Evolutionary conservation across 2,329 filamentous ascomycete species (phyloP), one percentile per base, ranked within the genome.

Genomic region (Aurifilum marmelostoma): DNA sequence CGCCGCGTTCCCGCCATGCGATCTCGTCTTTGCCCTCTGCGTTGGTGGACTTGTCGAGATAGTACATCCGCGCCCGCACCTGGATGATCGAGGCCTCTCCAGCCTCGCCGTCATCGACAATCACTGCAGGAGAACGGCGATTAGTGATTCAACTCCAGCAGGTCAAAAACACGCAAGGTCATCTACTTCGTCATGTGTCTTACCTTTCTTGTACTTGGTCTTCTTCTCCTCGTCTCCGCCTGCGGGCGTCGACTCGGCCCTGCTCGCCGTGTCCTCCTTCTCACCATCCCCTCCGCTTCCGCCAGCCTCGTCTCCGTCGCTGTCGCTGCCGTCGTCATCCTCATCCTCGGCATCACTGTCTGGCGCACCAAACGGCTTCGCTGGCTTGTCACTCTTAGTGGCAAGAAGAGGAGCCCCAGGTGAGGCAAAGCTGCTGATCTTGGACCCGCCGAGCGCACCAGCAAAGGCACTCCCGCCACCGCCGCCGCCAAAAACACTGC

Each of bases 1-100:
- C 86, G 16, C 94, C 94, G 65, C 94, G 89, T 80, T 98, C 95
- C 79, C 95, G 95, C 95, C 95, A 98, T 61, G 89, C 89, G 67
- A 87, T 87, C 60, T 85, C 85, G 47, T 84, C 84, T 21, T 69
- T 67, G 32, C 69, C 69, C 21, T 71, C 70, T 34, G 52, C 66
- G 34, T 58, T 63, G 56, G 65, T 56, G 8, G 63, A 56, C 72
- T 88, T 88, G 72, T 91, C 89, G 75, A 96, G 91, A 69, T 91
- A 87, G 81, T 93, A 98, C 69, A 98, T 87, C 79, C 97, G 97
- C 27, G 93, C 91, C 72, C 94, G 90, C 69, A 91, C 89, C 59
- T 89, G 87, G 76, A 95, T 87, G 63, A 93, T 81, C 1, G 92
- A 95, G 27, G 85, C 84, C 78, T 98, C 95, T 63, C 89, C 89